These are phyloP conservation scores for Ustilago vetiveriae DNA, from an alignment of 1,284 basidiomycete genomes.

Conservation along the genomic window DNA sequence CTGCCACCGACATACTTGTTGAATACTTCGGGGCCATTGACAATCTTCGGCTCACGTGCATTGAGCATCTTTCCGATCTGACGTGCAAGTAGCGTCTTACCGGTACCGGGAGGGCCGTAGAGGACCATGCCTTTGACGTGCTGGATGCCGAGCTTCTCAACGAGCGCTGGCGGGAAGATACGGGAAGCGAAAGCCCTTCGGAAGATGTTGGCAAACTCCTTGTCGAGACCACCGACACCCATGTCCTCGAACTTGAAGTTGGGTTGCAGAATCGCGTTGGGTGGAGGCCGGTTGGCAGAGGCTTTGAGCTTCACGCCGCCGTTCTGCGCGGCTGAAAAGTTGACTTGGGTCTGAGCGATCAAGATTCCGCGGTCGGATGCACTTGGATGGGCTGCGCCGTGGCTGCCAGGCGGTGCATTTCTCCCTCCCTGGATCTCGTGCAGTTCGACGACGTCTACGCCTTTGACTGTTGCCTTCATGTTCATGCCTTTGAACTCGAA, in stretches of 20 bases:
- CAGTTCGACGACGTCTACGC: constrained; percentile 74
- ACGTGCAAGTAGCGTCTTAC: constrained; percentile 96
- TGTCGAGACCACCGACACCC: constrained; percentile 97
- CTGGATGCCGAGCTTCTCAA: constrained; percentile 97
- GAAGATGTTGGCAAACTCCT: constrained; percentile 96
- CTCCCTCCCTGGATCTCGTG: constrained; percentile 46
- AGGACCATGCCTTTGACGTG: constrained; percentile 98
- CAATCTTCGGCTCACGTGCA: constrained; percentile 95
- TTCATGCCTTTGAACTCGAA: constrained; percentile 93
- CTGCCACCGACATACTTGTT: constrained; percentile 97
- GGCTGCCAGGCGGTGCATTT: constrained; percentile 3
- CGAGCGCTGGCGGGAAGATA: constrained; percentile 94
- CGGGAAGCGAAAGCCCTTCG: constrained; percentile 97
- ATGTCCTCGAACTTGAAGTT: constrained; percentile 99
- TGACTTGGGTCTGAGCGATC: constrained; percentile 90
- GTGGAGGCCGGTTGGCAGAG: constrained; percentile 88
- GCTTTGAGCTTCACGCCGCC: constrained; percentile 90
- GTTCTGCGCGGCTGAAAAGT: constrained; percentile 83
- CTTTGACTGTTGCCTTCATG: constrained; percentile 78
- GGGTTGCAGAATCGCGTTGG: constrained; percentile 94
- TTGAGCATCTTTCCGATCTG: constrained; percentile 99
- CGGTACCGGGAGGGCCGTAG: constrained; percentile 95
- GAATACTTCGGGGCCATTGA: constrained; percentile 96
- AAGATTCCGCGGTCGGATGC: constrained; percentile 74
- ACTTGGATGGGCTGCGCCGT: constrained; percentile 65